Evolutionary conservation across 371 early-diverging fungal species (phyloP).

Genomic region (Nematocida ironsii): DNA sequence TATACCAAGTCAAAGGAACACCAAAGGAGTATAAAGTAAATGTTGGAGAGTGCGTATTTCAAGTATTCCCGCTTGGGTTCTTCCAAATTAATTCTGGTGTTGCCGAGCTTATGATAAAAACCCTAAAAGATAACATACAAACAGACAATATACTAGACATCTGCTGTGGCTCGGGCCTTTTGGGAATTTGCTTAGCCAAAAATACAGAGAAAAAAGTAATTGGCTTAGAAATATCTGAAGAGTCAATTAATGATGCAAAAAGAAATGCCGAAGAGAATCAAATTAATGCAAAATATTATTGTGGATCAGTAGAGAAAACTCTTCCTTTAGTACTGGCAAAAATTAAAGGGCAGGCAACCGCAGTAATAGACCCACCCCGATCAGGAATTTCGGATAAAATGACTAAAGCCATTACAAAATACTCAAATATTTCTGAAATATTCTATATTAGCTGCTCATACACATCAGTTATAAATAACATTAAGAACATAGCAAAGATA

Average conservation of each 20-base stretch:
- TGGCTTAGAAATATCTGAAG: slow-evolving; percentile 75
- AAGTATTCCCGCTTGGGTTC: slow-evolving; percentile 75
- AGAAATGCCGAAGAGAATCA: slow-evolving; percentile 74
- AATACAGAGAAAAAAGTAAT: slow-evolving; percentile 72
- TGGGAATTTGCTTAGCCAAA: slow-evolving; percentile 77
- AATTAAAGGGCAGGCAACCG: slow-evolving; percentile 68
- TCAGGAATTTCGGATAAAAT: slow-evolving; percentile 69
- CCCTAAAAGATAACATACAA: slow-evolving; percentile 4
- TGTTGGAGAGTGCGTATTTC: slow-evolving; percentile 69
- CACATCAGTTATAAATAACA: slow-evolving; percentile 73
- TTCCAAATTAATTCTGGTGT: slow-evolving; percentile 78
- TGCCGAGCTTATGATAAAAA: slow-evolving; percentile 73
- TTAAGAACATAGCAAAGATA: slow-evolving; percentile 72
- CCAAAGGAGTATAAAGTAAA: not conserved
- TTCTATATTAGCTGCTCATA: slow-evolving; percentile 77
- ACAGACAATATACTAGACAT: slow-evolving; percentile 71
- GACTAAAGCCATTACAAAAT: slow-evolving; percentile 73
- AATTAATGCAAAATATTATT: slow-evolving; percentile 54
- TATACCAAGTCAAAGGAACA: slow-evolving; percentile 10
- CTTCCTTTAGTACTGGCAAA: slow-evolving; percentile 35
- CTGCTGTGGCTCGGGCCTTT: slow-evolving; percentile 82
- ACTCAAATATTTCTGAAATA: slow-evolving; percentile 72
- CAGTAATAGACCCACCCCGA: slow-evolving; percentile 78
- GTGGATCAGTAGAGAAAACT: slow-evolving; percentile 71
- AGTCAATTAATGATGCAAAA: slow-evolving; percentile 76